Base-by-base conservation (phyloP, 108 stramenopile species). In the Seminavis robusta region DNA sequence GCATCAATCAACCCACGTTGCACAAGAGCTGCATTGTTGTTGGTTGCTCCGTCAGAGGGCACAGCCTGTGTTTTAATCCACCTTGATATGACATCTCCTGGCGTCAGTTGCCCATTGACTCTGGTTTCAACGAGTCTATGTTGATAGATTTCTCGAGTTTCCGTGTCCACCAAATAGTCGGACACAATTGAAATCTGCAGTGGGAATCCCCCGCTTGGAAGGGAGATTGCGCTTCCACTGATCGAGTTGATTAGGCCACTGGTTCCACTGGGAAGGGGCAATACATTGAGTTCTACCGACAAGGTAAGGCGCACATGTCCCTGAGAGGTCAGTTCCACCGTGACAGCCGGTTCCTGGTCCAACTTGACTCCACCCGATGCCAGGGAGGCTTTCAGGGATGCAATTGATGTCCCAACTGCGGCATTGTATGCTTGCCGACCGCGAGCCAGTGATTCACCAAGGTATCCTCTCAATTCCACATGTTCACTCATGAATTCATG, bases 91-190 rank as follows among this genome's bases (percentile, higher is more conserved):
- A 80, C 68, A 61, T 85, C 82, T 0, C 81, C 88, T 13, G 84
- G 82, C 21, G 84, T 83, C 49, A 84, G 50, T 39, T 82, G 79
- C 23, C 78, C 84, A 61, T 90, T 90, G 54, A 90, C 41, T 17
- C 77, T 61, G 23, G 88, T 78, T 61, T 90, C 88, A 7, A 85
- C 41, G 42, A 90, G 47, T 19, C 52, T 40, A 37, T 90, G 88
- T 51, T 81, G 73, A 0, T 44, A n/a, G 11, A 90, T 78, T 42
- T 45, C 62, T 4, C 88, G 84, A 29, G 62, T 43, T 10, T 47
- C 34, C 0, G 59, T 38, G 62, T 83, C 79, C 11, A 86, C 31
- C 20, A 42, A 39, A 60, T 86, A 90, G 40, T 79, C 77, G 4
- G 80, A 86, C 17, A 59, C 58, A 16, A 88, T 21, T 52, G 83